Evolutionary conservation across 805 yeast species (phyloP), one percentile per base, ranked within the genome.

Genomic region (Pichia phayaonensis): DNA sequence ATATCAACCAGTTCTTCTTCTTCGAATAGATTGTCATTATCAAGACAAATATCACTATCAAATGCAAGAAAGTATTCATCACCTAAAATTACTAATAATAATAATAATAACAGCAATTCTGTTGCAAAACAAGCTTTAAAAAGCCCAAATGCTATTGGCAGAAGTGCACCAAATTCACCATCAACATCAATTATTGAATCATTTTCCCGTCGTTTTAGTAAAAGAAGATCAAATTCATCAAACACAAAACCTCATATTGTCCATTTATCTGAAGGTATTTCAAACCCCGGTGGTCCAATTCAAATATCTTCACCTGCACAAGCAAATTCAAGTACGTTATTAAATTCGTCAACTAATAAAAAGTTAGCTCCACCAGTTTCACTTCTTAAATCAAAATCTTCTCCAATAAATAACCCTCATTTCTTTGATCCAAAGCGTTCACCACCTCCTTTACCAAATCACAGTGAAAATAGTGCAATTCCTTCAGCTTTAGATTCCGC

Each of bases 181-280:
- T 61, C 67, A 13, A 54, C 63, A 11, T 61, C 66, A 31, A 45
- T 65, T 18, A 54, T 65, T 21, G 64, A 65, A 41, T 54, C 58
- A 12, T 50, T 65, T 24, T 63, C 68, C 7, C 58, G 66, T 15
- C 56, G 61, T 34, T 64, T 65, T 47, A 54, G 56, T 29, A 52
- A 50, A 21, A 53, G 42, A 21, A 45, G 51, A 47, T 16, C 54
- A 45, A 26, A 38, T 36, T 46, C 51, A 2, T 23, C 45, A 21
- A 50, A 45, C 23, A 18, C 36, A 8, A 53, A 60, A 41, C 60
- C 61, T 20, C 49, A 49, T 6, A 61, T 61, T 48, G 57, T 59
- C 40, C 64, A 61, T 42, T 46, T 53, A 20, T 49, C 62, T 13
- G 60, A 55, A 36, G 62, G 62, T 44, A 53, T 59, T 15, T 43